Conservation (phyloP, 176 grass and related monocot genomes). For the Paspalum vaginatum region DNA sequence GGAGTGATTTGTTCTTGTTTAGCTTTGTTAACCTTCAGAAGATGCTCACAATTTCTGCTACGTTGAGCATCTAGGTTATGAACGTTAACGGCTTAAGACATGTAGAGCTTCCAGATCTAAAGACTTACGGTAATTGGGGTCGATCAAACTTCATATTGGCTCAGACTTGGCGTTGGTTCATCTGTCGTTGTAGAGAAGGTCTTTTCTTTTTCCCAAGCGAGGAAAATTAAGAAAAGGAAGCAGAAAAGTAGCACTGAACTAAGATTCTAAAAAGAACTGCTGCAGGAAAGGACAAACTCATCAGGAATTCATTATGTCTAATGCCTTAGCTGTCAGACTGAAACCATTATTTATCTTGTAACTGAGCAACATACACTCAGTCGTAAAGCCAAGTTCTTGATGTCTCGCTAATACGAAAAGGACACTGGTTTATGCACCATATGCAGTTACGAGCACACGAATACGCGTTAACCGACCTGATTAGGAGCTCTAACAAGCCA, state of each 20-base stretch:
- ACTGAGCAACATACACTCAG: constrained; percentile 7
- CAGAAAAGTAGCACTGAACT: constrained; percentile 20
- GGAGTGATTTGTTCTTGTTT: constrained; percentile 1
- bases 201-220: constrained; percentile 36
- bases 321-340: constrained; percentile 38
- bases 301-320: constrained; percentile 23
- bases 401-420: not conserved
- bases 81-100: not conserved
- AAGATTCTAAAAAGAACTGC: constrained; percentile 38
- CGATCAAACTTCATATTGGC: not conserved
- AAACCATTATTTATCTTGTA: constrained; percentile 7
- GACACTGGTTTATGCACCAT: not conserved
- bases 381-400: not conserved
- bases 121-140: not conserved
- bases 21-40: not conserved
- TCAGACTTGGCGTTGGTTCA: constrained; percentile 20
- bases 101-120: not conserved
- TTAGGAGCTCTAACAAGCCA: constrained; percentile 2
- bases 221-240: constrained; percentile 17
- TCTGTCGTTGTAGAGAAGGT: constrained; percentile 27
- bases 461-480: not conserved
- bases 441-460: not conserved
- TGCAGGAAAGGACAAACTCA: constrained; percentile 25
- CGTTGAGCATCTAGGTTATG: no score
- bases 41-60: not conserved